phyloP scores from a whole-genome alignment of 2,329 filamentous ascomycete species.

The Phoma sp. region DNA sequence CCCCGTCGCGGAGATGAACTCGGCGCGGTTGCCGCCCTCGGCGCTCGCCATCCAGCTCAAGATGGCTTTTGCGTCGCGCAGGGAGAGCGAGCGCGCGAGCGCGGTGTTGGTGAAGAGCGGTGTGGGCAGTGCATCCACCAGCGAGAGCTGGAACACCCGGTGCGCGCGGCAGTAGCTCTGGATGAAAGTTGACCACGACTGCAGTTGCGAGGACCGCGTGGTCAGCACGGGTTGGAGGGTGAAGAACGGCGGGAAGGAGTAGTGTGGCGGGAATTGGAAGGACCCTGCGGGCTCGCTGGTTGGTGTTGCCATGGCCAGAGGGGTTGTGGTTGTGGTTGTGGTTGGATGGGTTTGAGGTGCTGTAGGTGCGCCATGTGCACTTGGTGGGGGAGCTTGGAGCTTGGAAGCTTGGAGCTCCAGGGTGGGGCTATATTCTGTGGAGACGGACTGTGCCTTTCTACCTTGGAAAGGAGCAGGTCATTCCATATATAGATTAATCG shows the following conservation, averaged over 20 bases:
- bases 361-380: not conserved
- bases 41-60: constrained; percentile 62
- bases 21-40: constrained; percentile 62
- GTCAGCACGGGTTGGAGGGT: constrained; percentile 76
- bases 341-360: not conserved
- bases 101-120: constrained; percentile 61
- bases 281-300: constrained; percentile 4
- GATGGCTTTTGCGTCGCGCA: constrained; percentile 60
- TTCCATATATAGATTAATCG: too few species aligned
- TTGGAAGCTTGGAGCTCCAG: constrained; percentile 12
- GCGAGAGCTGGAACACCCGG: constrained; percentile 75
- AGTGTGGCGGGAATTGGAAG: constrained; percentile 57
- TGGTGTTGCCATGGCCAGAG: constrained; percentile 3
- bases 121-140: constrained; percentile 62
- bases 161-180: constrained; percentile 82
- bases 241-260: constrained; percentile 85
- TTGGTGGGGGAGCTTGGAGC: constrained; percentile 9
- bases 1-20: constrained; percentile 62
- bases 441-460: too few species aligned
- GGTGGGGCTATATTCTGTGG: constrained; percentile 3
- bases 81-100: constrained; percentile 54
- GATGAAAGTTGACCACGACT: constrained; percentile 86
- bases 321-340: not conserved
- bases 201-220: constrained; percentile 76
- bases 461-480: too few species aligned